phyloP scores from a whole-genome alignment of 768 basidiomycete species.

The Erythrobasidium yunnanense region DNA sequence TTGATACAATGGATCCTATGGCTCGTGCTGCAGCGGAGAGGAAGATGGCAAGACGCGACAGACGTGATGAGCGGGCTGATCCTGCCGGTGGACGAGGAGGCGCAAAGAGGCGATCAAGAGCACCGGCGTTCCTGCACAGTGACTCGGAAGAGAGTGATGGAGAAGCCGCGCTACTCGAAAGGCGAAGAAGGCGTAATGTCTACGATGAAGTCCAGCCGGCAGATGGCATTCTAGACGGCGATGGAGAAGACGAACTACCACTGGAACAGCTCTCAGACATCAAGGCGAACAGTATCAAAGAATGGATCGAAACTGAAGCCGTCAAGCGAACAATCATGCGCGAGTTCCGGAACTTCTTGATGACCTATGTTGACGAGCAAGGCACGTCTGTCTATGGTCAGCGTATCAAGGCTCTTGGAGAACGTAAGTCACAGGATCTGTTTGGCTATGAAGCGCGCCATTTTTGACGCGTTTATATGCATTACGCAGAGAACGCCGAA shows the following conservation, averaged over 20 bases:
- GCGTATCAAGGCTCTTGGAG: conserved; percentile 82
- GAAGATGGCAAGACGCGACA: conserved; percentile 79
- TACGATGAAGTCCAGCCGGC: conserved; percentile 75
- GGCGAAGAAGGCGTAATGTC: conserved; percentile 69
- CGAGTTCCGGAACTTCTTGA: conserved; percentile 88
- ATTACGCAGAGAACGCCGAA: conserved; percentile 71
- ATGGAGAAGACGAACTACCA: conserved; percentile 80
- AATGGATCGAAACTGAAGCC: conserved; percentile 90
- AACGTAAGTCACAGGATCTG: conserved; percentile 52
- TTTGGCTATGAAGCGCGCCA: background rate
- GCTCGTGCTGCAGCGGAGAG: conserved; percentile 72
- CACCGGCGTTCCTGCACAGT: conserved; percentile 75
- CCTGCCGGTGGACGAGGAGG: conserved; percentile 44
- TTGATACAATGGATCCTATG: conserved; percentile 56
- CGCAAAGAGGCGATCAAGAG: conserved; percentile 60
- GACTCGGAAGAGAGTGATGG: conserved; percentile 65
- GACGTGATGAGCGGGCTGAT: conserved; percentile 56
- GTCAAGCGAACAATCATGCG: conserved; percentile 80
- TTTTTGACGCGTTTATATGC: background rate
- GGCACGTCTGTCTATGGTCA: conserved; percentile 88
- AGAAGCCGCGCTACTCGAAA: conserved; percentile 54
- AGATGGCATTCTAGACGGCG: conserved; percentile 77
- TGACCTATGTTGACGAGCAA: conserved; percentile 88
- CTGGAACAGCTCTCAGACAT: conserved; percentile 93
- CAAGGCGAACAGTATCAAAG: conserved; percentile 90